Evolutionary conservation across 208 protist genomes (phyloP).

Genomic region (Leishmania gerbilli): DNA sequence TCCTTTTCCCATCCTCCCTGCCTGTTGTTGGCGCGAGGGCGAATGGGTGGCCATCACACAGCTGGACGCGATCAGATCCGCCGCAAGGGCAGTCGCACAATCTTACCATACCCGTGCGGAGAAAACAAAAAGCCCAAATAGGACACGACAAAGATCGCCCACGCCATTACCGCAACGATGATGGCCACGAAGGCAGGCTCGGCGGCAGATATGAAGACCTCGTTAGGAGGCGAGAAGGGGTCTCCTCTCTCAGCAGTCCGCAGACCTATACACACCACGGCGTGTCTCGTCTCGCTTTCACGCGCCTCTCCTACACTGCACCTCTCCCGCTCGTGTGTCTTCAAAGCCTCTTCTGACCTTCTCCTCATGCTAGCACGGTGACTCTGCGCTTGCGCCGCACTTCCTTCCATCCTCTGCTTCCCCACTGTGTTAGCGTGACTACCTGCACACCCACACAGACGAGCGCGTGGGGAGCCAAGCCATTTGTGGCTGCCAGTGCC

Average conservation of each 20-base stretch:
- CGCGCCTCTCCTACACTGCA: too few relatives aligned
- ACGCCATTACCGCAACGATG: neutral
- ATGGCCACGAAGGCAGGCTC: neutral
- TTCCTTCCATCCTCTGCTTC: neutral
- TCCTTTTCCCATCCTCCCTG: neutral
- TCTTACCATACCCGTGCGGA: neutral
- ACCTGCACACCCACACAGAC: neutral
- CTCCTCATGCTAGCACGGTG: neutral
- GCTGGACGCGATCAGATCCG: neutral
- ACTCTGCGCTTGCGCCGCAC: neutral
- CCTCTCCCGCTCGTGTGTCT: neutral
- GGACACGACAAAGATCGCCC: neutral
- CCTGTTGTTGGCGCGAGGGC: neutral
- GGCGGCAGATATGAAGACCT: neutral
- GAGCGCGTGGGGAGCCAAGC: conserved; percentile 8
- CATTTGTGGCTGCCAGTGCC: conserved; percentile 24
- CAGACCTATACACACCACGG: neutral
- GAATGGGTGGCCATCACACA: neutral
- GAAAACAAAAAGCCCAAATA: neutral
- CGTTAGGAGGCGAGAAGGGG: neutral
- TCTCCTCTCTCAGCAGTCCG: neutral
- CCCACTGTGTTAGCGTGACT: neutral
- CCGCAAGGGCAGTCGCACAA: neutral
- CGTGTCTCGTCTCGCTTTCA: neutral
- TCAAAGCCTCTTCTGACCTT: neutral